Evolutionary conservation across 352 stramenopile species (phyloP).

Genomic region (Thraustochytrium sp.): DNA sequence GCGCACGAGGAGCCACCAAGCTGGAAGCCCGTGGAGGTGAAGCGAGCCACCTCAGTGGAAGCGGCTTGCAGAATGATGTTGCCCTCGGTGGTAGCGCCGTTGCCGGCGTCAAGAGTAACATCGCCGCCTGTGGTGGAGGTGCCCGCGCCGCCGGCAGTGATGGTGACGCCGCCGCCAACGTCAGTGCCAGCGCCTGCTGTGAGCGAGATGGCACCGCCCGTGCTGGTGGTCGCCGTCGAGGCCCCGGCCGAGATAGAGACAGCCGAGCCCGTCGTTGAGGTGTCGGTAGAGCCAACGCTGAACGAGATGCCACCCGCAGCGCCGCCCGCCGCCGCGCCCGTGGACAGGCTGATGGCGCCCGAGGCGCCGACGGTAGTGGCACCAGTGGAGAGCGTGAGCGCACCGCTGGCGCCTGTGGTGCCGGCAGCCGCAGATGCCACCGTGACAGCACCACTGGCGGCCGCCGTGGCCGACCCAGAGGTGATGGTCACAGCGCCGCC

Average conservation of each 20-base stretch:
- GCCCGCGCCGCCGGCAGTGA: background rate
- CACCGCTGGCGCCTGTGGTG: background rate
- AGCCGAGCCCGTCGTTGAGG: background rate
- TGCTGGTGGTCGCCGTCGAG: background rate
- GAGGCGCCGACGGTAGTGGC: background rate
- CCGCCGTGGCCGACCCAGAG: too few species aligned
- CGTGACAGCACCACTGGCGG: background rate
- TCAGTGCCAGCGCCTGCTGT: slow-evolving; percentile 7
- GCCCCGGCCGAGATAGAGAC: background rate
- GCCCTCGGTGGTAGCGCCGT: background rate
- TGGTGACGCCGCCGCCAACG: background rate
- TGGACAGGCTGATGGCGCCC: background rate
- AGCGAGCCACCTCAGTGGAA: slow-evolving; percentile 5
- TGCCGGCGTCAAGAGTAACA: background rate
- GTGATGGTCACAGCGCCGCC: too few species aligned
- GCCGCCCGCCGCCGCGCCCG: background rate
- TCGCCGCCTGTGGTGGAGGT: background rate
- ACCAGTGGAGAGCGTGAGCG: background rate
- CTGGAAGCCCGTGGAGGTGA: slow-evolving; percentile 21
- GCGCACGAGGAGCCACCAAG: slow-evolving; percentile 3
- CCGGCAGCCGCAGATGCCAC: background rate
- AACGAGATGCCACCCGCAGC: background rate
- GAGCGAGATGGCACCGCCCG: slow-evolving; percentile 1
- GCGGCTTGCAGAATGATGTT: background rate
- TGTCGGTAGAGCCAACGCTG: background rate